Evolutionary conservation across 179 eudicot species (phyloP).

Genomic region (Silene coronaria): DNA sequence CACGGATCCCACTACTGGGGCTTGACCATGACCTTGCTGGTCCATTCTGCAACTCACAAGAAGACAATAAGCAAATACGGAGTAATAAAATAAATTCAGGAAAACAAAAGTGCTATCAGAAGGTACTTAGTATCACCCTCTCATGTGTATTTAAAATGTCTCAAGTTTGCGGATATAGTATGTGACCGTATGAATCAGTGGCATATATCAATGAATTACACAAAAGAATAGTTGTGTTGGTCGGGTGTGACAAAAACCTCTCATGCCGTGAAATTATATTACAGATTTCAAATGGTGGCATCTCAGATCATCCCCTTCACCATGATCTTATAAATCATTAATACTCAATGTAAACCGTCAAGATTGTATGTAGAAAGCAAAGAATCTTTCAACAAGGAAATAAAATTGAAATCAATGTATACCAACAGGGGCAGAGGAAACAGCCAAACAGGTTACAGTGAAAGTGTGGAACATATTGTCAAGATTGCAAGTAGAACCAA

Average conservation of each 20-base stretch:
- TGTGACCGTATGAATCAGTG: neutral
- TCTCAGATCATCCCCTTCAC: neutral
- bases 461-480: neutral
- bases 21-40: slow-evolving; percentile 66
- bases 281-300: slow-evolving; percentile 1
- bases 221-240: neutral
- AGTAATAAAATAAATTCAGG: neutral
- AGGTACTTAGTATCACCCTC: neutral
- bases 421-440: neutral
- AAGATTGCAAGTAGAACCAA: slow-evolving; percentile 6
- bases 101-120: neutral
- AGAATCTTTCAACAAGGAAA: neutral
- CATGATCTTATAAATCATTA: neutral
- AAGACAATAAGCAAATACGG: neutral
- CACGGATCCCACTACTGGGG: slow-evolving; percentile 38
- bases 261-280: neutral
- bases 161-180: neutral
- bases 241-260: neutral
- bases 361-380: slow-evolving; percentile 2
- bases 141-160: neutral
- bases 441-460: neutral
- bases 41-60: slow-evolving; percentile 40
- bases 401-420: neutral
- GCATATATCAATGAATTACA: neutral
- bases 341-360: neutral